Evolutionary conservation across 495 filamentous ascomycete genomes (phyloP).

Genomic region (Lichina pygmaea): DNA sequence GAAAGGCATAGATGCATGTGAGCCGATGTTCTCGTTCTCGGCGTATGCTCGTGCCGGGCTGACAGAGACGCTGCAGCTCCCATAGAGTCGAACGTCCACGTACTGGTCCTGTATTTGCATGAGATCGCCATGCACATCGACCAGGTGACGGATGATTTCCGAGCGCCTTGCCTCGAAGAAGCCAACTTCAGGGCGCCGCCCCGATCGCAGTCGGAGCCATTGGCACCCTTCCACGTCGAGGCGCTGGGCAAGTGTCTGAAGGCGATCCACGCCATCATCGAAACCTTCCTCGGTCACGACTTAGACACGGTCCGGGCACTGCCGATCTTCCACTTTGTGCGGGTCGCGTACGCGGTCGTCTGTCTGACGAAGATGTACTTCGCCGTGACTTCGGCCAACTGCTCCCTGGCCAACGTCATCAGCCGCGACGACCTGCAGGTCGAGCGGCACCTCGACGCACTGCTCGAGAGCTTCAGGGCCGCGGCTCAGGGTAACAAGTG

Average conservation of each 20-base stretch:
- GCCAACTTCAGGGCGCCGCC: slow-evolving; percentile 15
- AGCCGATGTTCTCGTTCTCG: slow-evolving; percentile 4
- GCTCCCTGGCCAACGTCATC: slow-evolving; percentile 51
- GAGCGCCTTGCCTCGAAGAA: slow-evolving; percentile 20
- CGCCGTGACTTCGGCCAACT: slow-evolving; percentile 36
- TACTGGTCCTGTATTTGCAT: slow-evolving; percentile 58
- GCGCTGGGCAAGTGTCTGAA: slow-evolving; percentile 45
- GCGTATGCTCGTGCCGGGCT: not conserved
- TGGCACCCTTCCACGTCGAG: slow-evolving; percentile 36
- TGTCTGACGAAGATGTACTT: slow-evolving; percentile 74
- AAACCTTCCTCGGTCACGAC: slow-evolving; percentile 35
- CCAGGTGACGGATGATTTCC: slow-evolving; percentile 32
- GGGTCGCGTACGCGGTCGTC: slow-evolving; percentile 60
- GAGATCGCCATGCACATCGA: slow-evolving; percentile 63
- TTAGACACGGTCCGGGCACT: slow-evolving; percentile 34
- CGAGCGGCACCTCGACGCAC: slow-evolving; percentile 40
- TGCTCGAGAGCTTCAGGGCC: slow-evolving; percentile 37
- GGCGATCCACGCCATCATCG: slow-evolving; percentile 47
- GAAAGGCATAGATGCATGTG: slow-evolving; percentile 19
- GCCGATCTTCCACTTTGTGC: slow-evolving; percentile 52
- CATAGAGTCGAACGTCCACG: slow-evolving; percentile 29
- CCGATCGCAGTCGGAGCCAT: slow-evolving; percentile 13
- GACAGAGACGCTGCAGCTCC: slow-evolving; percentile 17
- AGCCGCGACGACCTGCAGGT: slow-evolving; percentile 46
- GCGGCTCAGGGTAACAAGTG: slow-evolving; percentile 31